Conservation (phyloP, 257 asterid genomes). For the Mentha longifolia region DNA sequence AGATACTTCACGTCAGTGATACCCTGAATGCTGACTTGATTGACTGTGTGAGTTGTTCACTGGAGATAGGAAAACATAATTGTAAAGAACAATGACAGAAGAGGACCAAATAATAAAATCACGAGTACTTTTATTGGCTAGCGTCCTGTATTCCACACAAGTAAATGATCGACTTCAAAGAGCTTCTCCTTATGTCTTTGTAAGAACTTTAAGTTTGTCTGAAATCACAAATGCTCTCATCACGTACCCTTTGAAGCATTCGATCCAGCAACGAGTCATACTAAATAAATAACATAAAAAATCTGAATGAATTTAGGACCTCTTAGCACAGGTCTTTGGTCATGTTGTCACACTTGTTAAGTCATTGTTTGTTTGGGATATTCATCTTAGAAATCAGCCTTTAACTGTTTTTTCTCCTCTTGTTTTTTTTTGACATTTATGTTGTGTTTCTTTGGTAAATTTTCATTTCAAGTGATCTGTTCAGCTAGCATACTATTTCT, state of each 20-base stretch:
- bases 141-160: slow-evolving; percentile 5
- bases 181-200: not conserved
- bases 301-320: slow-evolving; percentile 7
- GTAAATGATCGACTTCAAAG: slow-evolving; percentile 5
- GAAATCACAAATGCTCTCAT: not conserved
- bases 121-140: not conserved
- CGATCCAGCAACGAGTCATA: not conserved
- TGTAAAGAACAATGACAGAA: slow-evolving; percentile 3
- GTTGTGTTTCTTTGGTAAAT: not conserved
- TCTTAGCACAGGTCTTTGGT: not conserved
- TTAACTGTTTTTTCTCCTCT: not conserved
- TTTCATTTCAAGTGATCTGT: slow-evolving; percentile 18
- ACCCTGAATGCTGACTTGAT: slow-evolving; percentile 23
- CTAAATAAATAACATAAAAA: slow-evolving; percentile 19
- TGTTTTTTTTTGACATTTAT: not conserved
- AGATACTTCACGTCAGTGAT: not conserved
- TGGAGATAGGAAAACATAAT: not conserved
- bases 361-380: not conserved
- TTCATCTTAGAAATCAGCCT: slow-evolving; percentile 14
- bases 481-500: slow-evolving; percentile 28
- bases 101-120: not conserved
- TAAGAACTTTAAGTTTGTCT: not conserved
- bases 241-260: not conserved
- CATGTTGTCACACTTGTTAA: not conserved
- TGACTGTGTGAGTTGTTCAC: not conserved